A percentile compares a stretch with the other conserved stretches of the same genome.
Evolutionary conservation across 305 asterid genomes (phyloP).

Genomic region (Withania somnifera): DNA sequence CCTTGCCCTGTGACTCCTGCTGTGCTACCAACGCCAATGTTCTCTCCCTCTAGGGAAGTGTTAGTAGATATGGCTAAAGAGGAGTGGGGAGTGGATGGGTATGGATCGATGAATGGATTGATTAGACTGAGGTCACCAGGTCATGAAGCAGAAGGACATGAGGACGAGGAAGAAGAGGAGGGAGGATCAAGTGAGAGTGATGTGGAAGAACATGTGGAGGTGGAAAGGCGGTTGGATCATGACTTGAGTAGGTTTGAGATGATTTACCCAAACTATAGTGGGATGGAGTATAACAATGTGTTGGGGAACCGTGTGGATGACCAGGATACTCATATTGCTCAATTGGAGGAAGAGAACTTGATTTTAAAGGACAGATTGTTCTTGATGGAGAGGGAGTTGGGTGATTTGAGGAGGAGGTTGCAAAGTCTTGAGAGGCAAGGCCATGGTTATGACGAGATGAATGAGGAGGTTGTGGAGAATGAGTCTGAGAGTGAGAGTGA

Average conservation of each 20-base stretch:
- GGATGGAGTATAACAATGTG: slow-evolving; percentile 38
- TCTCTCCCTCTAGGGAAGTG: slow-evolving; percentile 53
- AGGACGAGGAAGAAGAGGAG: slow-evolving; percentile 59
- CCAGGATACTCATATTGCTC: slow-evolving; percentile 71
- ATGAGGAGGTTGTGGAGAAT: slow-evolving; percentile 58
- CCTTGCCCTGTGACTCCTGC: slow-evolving; percentile 60
- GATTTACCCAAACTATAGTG: slow-evolving; percentile 62
- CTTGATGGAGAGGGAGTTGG: slow-evolving; percentile 76
- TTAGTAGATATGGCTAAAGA: slow-evolving; percentile 56
- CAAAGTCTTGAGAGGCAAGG: slow-evolving; percentile 43
- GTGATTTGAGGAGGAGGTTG: slow-evolving; percentile 71
- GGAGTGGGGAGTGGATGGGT: slow-evolving; percentile 62
- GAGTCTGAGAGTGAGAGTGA: slow-evolving; percentile 48
- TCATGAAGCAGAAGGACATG: slow-evolving; percentile 38
- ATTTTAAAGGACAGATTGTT: slow-evolving; percentile 75
- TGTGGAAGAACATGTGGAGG: slow-evolving; percentile 87
- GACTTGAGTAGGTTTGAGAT: slow-evolving; percentile 89
- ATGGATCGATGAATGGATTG: slow-evolving; percentile 55
- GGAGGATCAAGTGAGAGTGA: slow-evolving; percentile 83
- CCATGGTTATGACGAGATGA: slow-evolving; percentile 27
- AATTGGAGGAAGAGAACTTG: slow-evolving; percentile 72
- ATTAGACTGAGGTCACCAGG: slow-evolving; percentile 74
- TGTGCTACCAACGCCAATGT: slow-evolving; percentile 41
- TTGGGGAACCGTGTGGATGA: slow-evolving; percentile 84
- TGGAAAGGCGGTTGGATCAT: slow-evolving; percentile 79